A percentile compares a stretch with the other conserved stretches of the same genome.
phyloP scores from a whole-genome alignment of 1,284 basidiomycete species.

The Lignosus rhinocerotis region DNA sequence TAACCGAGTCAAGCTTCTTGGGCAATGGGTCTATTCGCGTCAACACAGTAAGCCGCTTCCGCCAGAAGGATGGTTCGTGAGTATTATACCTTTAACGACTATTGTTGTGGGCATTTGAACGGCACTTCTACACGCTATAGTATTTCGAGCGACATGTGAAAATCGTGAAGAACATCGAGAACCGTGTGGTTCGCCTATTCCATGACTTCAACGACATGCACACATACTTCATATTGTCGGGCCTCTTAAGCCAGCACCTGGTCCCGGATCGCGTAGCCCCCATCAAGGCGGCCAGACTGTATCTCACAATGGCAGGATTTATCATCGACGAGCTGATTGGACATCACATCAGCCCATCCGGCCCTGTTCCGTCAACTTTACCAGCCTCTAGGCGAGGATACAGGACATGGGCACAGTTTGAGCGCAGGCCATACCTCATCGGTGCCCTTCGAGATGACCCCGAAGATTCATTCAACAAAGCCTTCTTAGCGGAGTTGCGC shows the following conservation, averaged over 20 bases:
- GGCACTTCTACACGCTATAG: no score
- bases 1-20: background rate
- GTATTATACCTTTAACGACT: background rate
- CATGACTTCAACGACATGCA: constrained; percentile 34
- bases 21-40: background rate
- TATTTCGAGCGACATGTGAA: background rate
- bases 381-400: constrained; percentile 19
- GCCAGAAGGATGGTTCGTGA: constrained; percentile 2
- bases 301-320: constrained; percentile 33
- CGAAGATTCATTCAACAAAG: constrained; percentile 24
- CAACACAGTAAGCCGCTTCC: background rate
- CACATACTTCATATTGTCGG: constrained; percentile 29
- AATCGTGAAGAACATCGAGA: constrained; percentile 28
- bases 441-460: constrained; percentile 33
- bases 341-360: background rate
- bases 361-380: constrained; percentile 16
- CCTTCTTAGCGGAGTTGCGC: constrained; percentile 32
- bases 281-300: constrained; percentile 17
- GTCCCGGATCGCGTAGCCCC: background rate
- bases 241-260: background rate
- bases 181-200: constrained; percentile 35
- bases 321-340: constrained; percentile 27
- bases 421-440: constrained; percentile 31
- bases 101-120: no score
- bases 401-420: constrained; percentile 24